Percentiles rank a stretch among this genome's conserved stretches.
These are phyloP conservation scores for Metarhizium humberi DNA, from an alignment of 2,329 filamentous ascomycete genomes.

Conservation along the genomic window DNA sequence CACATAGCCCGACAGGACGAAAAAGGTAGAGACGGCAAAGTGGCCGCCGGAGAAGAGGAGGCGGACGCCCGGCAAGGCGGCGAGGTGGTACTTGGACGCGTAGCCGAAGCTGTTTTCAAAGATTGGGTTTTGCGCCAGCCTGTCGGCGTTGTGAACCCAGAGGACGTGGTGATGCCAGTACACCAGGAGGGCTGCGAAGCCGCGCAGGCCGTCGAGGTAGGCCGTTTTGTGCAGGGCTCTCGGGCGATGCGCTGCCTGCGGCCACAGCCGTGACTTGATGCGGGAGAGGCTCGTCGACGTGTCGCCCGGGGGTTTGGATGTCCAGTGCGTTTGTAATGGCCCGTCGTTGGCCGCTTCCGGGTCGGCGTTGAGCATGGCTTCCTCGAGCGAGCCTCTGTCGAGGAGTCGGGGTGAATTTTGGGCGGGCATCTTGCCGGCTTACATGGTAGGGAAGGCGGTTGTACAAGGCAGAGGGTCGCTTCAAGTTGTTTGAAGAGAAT, in stretches of 20 bases:
- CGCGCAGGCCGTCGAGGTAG: constrained; percentile 54
- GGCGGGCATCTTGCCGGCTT: background rate
- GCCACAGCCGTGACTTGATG: constrained; percentile 1
- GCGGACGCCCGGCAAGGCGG: constrained; percentile 46
- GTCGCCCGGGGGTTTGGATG: background rate
- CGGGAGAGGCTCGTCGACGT: background rate
- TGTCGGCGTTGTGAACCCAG: constrained; percentile 39
- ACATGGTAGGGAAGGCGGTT: background rate
- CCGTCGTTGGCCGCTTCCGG: background rate
- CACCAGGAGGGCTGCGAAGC: constrained; percentile 58
- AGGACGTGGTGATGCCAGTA: constrained; percentile 53
- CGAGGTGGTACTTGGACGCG: constrained; percentile 37
- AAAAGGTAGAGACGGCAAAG: constrained; percentile 48
- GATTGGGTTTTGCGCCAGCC: constrained; percentile 16
- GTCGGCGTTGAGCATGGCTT: background rate
- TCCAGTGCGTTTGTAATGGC: background rate
- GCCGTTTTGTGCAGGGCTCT: constrained; percentile 38
- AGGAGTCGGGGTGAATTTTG: background rate
- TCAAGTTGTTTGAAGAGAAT: no score
- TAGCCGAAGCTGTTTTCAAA: constrained; percentile 47
- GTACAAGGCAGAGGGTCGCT: background rate
- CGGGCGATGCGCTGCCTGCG: constrained; percentile 1
- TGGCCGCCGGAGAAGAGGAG: constrained; percentile 53
- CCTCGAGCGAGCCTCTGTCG: background rate
- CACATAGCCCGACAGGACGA: constrained; percentile 50